Evolutionary conservation across 1,284 basidiomycete genomes (phyloP), one percentile per base, ranked within the genome.

Genomic region (Porodaedalea pini): DNA sequence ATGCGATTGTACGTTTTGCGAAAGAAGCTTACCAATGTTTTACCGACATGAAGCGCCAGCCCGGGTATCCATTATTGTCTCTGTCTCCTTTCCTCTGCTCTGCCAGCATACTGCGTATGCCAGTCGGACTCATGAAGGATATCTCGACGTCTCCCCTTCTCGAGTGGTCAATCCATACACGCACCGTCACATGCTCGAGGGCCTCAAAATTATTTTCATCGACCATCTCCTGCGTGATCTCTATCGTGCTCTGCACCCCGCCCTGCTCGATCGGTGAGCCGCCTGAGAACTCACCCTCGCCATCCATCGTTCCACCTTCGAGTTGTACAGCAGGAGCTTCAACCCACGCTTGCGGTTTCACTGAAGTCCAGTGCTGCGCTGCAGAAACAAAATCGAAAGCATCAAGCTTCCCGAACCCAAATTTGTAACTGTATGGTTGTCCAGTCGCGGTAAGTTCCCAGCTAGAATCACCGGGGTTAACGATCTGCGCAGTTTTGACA

Each of bases 41-140:
- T 57, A 99, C 84, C 23, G 87, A 85, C 95, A 98, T 99, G 71
- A 99, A 99, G 23, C 84, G 89, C 97, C 97, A 99, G 0, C 94
- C 95, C 25, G 85, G 84, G 71, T 83, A 97, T 2, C 97, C 97
- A 8, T 78, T 80, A 2, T 67, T 70, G 11, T 83, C 87, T 47
- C 74, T 71, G 69, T 99, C 97, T 32, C 78, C 79, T 31, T 78
- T 70, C 59, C 97, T 81, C 52, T 79, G 79, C 13, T 84, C 82
- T 19, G 90, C 94, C 41, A 99, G 74, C 10, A 98, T 78, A 67
- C 93, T 97, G 67, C 78, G 87, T 62, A 98, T 80, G 7, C 94
- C 93, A 58, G 84, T 84, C 0, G 97, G 97, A 67, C 93, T 96
- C n/a, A 79, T 71, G 41, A 99, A 70, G 68, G 93, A 87, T 36